Evolutionary conservation across 2,329 filamentous ascomycete genomes (phyloP).

Genomic region (Chaetomiaceae sp.): DNA sequence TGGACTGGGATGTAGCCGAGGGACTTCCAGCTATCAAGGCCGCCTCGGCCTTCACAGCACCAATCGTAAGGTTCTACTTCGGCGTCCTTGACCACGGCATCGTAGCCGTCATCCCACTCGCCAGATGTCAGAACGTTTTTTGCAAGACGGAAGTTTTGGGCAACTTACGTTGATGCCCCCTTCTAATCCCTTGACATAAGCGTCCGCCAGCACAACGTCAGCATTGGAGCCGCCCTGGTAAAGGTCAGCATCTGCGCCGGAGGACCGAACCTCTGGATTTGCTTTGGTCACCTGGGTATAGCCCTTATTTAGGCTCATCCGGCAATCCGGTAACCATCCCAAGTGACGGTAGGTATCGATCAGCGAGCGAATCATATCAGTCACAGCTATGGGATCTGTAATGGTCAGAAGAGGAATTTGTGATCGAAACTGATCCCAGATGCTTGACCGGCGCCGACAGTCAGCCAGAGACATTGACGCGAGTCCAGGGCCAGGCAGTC

Average conservation of each 20-base stretch:
- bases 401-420: slow-evolving; percentile 67
- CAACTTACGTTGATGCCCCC: slow-evolving; percentile 48
- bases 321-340: slow-evolving; percentile 70
- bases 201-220: slow-evolving; percentile 64
- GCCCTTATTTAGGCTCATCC: slow-evolving; percentile 71
- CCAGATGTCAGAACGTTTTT: slow-evolving; percentile 14
- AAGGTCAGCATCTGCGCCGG: background rate
- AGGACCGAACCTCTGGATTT: slow-evolving; percentile 26
- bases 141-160: background rate
- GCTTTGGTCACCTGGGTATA: slow-evolving; percentile 54
- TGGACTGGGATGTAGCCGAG: slow-evolving; percentile 68
- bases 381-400: slow-evolving; percentile 59
- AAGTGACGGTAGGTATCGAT: slow-evolving; percentile 67
- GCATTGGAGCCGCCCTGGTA: slow-evolving; percentile 67
- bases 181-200: slow-evolving; percentile 61
- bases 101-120: slow-evolving; percentile 64
- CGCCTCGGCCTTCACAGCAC: slow-evolving; percentile 66
- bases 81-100: slow-evolving; percentile 68
- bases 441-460: slow-evolving; percentile 33
- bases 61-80: slow-evolving; percentile 67
- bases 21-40: slow-evolving; percentile 65
- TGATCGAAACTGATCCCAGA: slow-evolving; percentile 68
- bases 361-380: slow-evolving; percentile 64
- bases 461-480: background rate
- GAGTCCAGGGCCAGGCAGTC: slow-evolving; percentile 11